Evolutionary conservation across 2,329 filamentous ascomycete species (phyloP), one percentile per base, ranked within the genome.

Genomic region (Elsinoe arachidis): DNA sequence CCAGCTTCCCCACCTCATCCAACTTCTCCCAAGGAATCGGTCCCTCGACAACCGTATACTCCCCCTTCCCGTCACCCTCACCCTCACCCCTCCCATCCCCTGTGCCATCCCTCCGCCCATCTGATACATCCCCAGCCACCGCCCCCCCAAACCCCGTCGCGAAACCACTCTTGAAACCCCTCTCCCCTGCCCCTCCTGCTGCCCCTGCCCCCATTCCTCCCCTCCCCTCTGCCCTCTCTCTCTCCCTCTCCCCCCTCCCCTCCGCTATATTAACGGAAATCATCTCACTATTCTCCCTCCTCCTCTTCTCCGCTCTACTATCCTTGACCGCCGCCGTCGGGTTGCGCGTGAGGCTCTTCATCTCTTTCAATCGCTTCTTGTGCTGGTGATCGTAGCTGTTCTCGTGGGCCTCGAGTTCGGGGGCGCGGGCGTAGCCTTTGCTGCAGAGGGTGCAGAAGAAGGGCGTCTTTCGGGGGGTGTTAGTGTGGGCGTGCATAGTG

Each of bases 331-430:
- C 80, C 21, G 83, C 84, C 56, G 78, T 80, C 1, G 87, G 84
- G 63, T 90, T 85, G 63, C 85, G 83, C 33, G 87, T 84, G 77
- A 91, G 86, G 66, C 87, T 84, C 73, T 90, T 90, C 87, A 92
- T 90, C 66, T 93, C 88, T 72, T 89, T 88, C 59, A 91, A 81
- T 52, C 88, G 86, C 69, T 95, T 90, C 70, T 90, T 91, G 73
- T 99, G 93, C 65, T 88, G 88, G 73, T 99, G 93, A 69, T 97
- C 93, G 72, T 97, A 97, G 66, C 88, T 93, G 62, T 85, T 85
- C 58, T 96, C 88, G 71, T 99, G 93, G 6, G 91, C 87, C 72
- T 97, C 92, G 71, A 95, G 96, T 70, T 97, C 92, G 69, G 95
- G 92, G 80, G 95, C 92, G 57, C 93, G 90, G 1, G 86, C 84